Percentiles rank a stretch among this genome's conserved stretches.
phyloP scores from a whole-genome alignment of 768 basidiomycete species.

The Favolaschia claudopus region DNA sequence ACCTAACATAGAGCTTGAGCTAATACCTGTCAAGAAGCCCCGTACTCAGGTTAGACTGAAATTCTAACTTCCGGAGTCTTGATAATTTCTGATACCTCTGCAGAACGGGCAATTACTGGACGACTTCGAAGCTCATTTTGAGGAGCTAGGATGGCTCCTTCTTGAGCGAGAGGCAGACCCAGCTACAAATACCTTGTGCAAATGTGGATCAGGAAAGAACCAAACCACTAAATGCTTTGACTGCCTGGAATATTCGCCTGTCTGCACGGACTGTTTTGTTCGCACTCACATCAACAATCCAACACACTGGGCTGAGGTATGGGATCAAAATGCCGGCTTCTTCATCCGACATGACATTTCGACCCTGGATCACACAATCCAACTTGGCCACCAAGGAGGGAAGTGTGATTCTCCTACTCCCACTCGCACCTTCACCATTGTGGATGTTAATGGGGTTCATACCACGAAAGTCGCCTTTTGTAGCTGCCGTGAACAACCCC shows the following conservation, averaged over 20 bases:
- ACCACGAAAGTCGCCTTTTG: too few relatives aligned
- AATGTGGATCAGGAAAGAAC: neutral
- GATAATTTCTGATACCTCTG: too few relatives aligned
- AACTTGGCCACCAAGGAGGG: neutral
- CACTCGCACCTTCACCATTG: neutral
- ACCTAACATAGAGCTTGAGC: too few relatives aligned
- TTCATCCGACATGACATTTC: neutral
- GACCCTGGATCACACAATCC: neutral
- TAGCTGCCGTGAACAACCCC: conserved; percentile 1
- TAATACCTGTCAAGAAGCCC: too few relatives aligned
- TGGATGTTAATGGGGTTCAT: conserved; percentile 18
- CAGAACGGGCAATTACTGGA: neutral
- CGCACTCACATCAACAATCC: neutral
- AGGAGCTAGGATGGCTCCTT: neutral
- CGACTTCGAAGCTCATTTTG: neutral
- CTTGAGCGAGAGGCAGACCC: neutral
- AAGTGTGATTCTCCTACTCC: neutral
- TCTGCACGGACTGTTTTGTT: neutral
- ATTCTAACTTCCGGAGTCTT: too few relatives aligned
- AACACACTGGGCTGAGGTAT: neutral
- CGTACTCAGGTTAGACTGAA: too few relatives aligned
- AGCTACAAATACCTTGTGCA: neutral
- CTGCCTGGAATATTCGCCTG: neutral
- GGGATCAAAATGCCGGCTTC: neutral
- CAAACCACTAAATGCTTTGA: neutral